These are phyloP conservation scores for Leccinum pachyderme DNA, from an alignment of 1,284 basidiomycete genomes.

Conservation along the genomic window DNA sequence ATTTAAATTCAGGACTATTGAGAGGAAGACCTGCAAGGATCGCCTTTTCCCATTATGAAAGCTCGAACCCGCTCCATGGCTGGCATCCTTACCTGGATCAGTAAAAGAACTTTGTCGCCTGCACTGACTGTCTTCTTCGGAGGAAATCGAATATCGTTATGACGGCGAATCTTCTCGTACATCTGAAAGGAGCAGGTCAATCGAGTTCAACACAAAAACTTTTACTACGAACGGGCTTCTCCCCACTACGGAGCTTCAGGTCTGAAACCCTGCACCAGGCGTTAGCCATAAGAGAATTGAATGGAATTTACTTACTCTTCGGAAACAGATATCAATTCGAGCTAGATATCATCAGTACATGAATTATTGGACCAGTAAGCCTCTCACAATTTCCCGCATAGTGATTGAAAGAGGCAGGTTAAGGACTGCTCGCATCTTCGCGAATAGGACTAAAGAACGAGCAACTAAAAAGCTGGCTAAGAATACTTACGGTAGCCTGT, in stretches of 20 bases:
- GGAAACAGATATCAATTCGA: conserved; percentile 61
- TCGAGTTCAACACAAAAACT: neutral
- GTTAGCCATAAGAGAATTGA: conserved; percentile 1
- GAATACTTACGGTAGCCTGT: conserved; percentile 53
- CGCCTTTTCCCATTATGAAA: conserved; percentile 45
- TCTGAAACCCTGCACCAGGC: conserved; percentile 53
- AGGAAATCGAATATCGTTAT: conserved; percentile 71
- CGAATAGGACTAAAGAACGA: neutral
- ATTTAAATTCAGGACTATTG: conserved; percentile 63
- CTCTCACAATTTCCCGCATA: conserved; percentile 63
- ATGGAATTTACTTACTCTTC: conserved; percentile 54
- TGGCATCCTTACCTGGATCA: conserved; percentile 58
- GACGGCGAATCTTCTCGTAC: conserved; percentile 63
- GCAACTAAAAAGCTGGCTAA: neutral
- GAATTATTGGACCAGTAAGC: neutral
- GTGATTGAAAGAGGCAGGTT: conserved; percentile 52
- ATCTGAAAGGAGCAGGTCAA: conserved; percentile 34
- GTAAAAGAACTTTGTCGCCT: conserved; percentile 67
- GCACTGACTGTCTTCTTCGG: conserved; percentile 65
- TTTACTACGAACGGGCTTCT: conserved; percentile 53
- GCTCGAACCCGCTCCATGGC: neutral
- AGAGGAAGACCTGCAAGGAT: conserved; percentile 71
- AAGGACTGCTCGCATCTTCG: conserved; percentile 67
- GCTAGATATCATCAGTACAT: conserved; percentile 37
- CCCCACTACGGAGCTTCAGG: conserved; percentile 63